phyloP scores from a whole-genome alignment of 1,284 basidiomycete genomes.

The Sparassis latifolia region DNA sequence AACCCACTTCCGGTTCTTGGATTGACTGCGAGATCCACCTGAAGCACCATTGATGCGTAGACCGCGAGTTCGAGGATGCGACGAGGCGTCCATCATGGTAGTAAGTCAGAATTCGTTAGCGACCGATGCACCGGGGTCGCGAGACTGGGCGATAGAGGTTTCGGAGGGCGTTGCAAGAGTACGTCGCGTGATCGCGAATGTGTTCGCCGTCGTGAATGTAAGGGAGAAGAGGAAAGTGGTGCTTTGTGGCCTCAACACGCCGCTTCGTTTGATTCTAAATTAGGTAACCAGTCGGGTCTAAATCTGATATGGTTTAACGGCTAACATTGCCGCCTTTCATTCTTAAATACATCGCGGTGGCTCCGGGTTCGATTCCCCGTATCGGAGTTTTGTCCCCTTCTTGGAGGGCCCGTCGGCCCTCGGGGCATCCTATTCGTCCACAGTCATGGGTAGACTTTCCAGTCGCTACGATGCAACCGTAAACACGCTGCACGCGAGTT shows the following conservation, averaged over 20 bases:
- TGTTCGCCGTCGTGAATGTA: no score
- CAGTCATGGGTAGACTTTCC: not conserved
- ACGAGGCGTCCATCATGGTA: not conserved
- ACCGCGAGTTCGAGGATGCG: slow-evolving; percentile 7
- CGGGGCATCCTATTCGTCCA: not conserved
- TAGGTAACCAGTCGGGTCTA: not conserved
- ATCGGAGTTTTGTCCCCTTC: slow-evolving; percentile 28
- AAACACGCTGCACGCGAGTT: not conserved
- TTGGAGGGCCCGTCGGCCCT: not conserved
- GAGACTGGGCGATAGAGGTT: no score
- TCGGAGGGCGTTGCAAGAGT: no score
- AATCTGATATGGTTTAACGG: slow-evolving; percentile 9
- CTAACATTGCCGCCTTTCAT: slow-evolving; percentile 8
- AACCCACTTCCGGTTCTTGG: slow-evolving; percentile 25
- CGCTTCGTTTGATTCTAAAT: no score
- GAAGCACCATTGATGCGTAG: slow-evolving; percentile 17
- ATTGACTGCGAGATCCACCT: slow-evolving; percentile 9
- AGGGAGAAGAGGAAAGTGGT: no score
- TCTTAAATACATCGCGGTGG: slow-evolving; percentile 41
- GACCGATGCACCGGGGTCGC: no score
- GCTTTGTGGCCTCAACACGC: no score
- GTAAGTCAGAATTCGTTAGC: no score
- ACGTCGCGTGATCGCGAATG: no score
- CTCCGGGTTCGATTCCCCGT: slow-evolving; percentile 51
- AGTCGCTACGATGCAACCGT: not conserved